Percentiles rank a stretch among this genome's conserved stretches.
These are phyloP conservation scores for Septoria petroselini DNA, from an alignment of 2,329 filamentous ascomycete species.

Conservation along the genomic window DNA sequence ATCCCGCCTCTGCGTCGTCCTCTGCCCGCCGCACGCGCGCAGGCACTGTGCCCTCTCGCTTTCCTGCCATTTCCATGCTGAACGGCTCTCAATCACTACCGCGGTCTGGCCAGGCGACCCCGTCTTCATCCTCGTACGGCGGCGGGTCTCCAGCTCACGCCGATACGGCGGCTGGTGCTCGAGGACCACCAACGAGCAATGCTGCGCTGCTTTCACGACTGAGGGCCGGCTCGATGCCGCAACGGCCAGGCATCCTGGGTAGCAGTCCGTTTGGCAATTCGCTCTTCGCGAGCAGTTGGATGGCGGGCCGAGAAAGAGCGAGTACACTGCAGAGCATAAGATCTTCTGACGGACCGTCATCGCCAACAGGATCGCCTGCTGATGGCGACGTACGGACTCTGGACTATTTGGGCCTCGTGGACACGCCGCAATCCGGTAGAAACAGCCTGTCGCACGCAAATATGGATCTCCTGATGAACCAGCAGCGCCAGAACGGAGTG, in stretches of 20 bases:
- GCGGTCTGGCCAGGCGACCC: slow-evolving; percentile 70
- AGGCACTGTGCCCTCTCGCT: slow-evolving; percentile 92
- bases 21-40: slow-evolving; percentile 71
- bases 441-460: slow-evolving; percentile 63
- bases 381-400: slow-evolving; percentile 90
- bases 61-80: slow-evolving; percentile 69
- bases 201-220: slow-evolving; percentile 79
- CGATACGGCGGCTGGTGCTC: slow-evolving; percentile 37
- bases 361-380: slow-evolving; percentile 76
- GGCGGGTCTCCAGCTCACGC: slow-evolving; percentile 49
- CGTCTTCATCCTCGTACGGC: slow-evolving; percentile 73
- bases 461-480: slow-evolving; percentile 49
- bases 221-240: slow-evolving; percentile 90
- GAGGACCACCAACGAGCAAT: slow-evolving; percentile 55
- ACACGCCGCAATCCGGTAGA: slow-evolving; percentile 79
- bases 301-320: slow-evolving; percentile 73
- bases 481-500: slow-evolving; percentile 47
- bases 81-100: slow-evolving; percentile 55
- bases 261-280: slow-evolving; percentile 77
- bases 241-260: slow-evolving; percentile 68
- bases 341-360: slow-evolving; percentile 81
- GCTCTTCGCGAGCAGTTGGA: slow-evolving; percentile 85
- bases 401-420: slow-evolving; percentile 91
- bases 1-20: slow-evolving; percentile 26
- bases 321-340: slow-evolving; percentile 87